Evolutionary conservation across 371 early-diverging fungal species (phyloP).

Genomic region (Lichtheimia hyalospora): DNA sequence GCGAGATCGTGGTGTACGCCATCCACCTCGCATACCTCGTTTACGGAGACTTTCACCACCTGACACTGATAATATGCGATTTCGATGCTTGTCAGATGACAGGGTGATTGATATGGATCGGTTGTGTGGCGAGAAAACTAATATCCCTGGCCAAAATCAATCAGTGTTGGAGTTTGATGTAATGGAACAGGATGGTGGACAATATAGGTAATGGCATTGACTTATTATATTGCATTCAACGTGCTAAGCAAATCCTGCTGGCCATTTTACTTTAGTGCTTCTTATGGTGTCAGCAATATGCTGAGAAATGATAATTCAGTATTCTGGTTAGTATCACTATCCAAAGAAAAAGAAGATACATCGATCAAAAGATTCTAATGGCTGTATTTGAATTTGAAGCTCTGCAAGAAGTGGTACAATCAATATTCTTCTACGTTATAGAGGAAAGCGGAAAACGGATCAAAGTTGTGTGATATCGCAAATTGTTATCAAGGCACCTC

Average conservation of each 20-base stretch:
- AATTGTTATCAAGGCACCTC: conserved; percentile 25
- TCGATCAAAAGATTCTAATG: too few species aligned
- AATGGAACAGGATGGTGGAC: not conserved
- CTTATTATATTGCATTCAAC: too few species aligned
- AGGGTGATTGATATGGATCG: not conserved
- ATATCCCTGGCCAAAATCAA: not conserved
- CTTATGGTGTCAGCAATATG: conserved; percentile 24
- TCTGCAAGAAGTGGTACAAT: conserved; percentile 23
- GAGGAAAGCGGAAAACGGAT: conserved; percentile 14
- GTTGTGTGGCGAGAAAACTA: not conserved
- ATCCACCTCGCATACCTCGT: conserved; percentile 16
- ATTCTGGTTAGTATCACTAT: conserved; percentile 15
- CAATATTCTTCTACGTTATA: conserved; percentile 20
- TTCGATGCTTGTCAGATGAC: not conserved
- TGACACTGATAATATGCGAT: not conserved
- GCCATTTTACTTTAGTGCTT: not conserved
- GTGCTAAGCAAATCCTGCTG: too few species aligned
- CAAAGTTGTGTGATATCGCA: conserved; percentile 19
- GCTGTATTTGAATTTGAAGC: conserved; percentile 4
- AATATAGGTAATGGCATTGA: not conserved
- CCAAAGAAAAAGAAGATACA: too few species aligned
- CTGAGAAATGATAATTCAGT: conserved; percentile 24
- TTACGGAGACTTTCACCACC: conserved; percentile 8
- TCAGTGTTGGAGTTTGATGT: not conserved
- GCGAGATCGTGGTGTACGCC: conserved; percentile 12